Evolutionary conservation across 139 green algal species (phyloP), one percentile per base, ranked within the genome.

Genomic region (Nannochloris sp.): DNA sequence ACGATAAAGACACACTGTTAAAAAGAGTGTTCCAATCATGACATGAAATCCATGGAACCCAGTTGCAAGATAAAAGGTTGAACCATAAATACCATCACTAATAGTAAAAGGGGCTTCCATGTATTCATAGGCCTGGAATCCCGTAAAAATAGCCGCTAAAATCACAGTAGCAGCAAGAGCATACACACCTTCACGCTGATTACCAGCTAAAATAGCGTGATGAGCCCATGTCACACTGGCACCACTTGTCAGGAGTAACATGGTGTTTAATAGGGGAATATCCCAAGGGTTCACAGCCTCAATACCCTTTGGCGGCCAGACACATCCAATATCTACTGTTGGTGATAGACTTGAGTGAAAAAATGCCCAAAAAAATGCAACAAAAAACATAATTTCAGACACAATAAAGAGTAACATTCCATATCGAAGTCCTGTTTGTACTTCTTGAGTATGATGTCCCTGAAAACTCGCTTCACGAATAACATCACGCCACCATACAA

Each of bases 361-460:
- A 59, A 86, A 86, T 56, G 67, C 78, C 79, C 78, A 82, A 65
- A 86, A 86, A 64, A 85, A 86, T 44, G 79, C 78, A 43, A 82
- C 43, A 61, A 86, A 85, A 71, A 86, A 83, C 67, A 82, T 85
- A 59, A 86, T 68, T 61, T 85, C 78, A 53, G 77, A 83, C 49
- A 83, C 44, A 67, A 86, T 86, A 75, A 86, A 86, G 56, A 85
- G 77, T 71, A 85, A 65, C 73, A 85, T 83, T 59, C 79, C 79
- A 61, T 85, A 85, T 64, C 73, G 62, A 53, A 85, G 44, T 57
- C 79, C 79, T 68, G 71, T 59, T 80, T 85, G 69, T 57, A 86
- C 77, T 56, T 61, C 50, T 51, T 49, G 61, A 23, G 79, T 85
- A 58, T 86, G 77, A 61, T 85, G 73, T 36, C 79, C 79, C 69